Base-by-base conservation (phyloP, 1,284 basidiomycete genomes). In the Microbotryomycetes sp. region DNA sequence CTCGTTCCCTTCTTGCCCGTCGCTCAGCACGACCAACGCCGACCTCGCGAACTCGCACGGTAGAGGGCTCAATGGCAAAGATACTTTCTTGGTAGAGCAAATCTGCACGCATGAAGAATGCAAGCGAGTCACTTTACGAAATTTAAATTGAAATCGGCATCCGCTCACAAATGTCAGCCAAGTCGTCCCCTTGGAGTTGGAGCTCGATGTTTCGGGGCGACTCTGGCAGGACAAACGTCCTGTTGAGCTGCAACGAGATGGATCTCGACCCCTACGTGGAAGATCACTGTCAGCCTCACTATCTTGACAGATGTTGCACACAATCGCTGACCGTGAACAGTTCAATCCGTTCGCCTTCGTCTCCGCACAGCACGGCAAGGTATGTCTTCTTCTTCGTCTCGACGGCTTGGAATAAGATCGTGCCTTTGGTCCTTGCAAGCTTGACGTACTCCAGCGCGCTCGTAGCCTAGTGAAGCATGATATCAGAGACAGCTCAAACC, bases 291-390 rank as follows among this genome's bases (percentile, higher is more conserved):
- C 46, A 88, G 80, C 1, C 86, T 86, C 9, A 9, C 4, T 29
- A 22, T 23, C 49, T 7, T 12, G 6, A 6, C 29, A 19, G 29
- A 45, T 26, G 31, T 6, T 12, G 3, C 15, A 16, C 59, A 26
- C 3, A n/a, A n/a, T n/a, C n/a, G 46, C 66, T 60, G 25, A 72
- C 89, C 31, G 89, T 89, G 75, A 92, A 92, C 4, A 92, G 78
- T 71, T 92, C 89, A 54, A 92, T 88, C 71, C 91, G 88, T 77
- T 92, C 89, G n/a, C 88, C 89, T 67, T 84, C 86, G 46, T 92
- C 89, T n/a, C 89, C 89, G 68, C 89, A 91, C 0, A 92, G 80
- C 69, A 92, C 91, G 5, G 89, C 89, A 29, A 92, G 80, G 77
- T 66, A 88, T 85, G 89, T 92, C 76, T 89, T 88, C 77, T 85